Evolutionary conservation across 257 asterid species (phyloP).

Genomic region (Fraxinus cuspidata): DNA sequence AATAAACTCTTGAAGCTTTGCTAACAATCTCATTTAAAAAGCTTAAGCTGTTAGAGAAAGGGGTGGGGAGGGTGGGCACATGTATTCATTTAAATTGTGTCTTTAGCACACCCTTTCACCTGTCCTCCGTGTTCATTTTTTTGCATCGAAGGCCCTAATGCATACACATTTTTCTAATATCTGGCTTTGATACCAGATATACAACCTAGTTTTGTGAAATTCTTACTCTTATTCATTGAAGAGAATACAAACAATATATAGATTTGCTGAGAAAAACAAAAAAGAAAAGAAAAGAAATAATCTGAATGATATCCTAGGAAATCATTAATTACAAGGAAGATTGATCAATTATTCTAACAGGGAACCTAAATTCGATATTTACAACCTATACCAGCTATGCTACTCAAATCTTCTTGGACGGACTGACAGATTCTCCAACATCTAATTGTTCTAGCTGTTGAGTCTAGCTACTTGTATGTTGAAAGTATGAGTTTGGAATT

Average conservation of each 20-base stretch:
- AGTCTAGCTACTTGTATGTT: background rate
- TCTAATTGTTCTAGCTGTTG: background rate
- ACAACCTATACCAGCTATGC: background rate
- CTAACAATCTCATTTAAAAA: background rate
- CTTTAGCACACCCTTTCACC: background rate
- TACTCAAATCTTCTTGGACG: background rate
- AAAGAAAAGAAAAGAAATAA: too few relatives aligned
- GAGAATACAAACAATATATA: background rate
- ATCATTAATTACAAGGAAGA: background rate
- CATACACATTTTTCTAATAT: background rate
- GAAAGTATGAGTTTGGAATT: constrained; percentile 8
- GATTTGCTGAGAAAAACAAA: background rate
- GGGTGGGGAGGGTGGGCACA: background rate
- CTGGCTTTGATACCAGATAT: background rate
- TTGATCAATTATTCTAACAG: background rate
- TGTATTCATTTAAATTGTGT: background rate
- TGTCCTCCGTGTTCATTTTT: background rate
- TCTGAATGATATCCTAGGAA: background rate
- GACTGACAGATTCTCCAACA: background rate
- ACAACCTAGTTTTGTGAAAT: background rate
- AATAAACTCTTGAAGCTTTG: background rate
- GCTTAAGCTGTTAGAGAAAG: background rate
- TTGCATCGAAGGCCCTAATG: background rate
- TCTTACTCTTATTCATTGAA: background rate
- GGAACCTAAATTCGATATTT: background rate